phyloP scores from a whole-genome alignment of 768 basidiomycete species.

The Serpula lacrymans region DNA sequence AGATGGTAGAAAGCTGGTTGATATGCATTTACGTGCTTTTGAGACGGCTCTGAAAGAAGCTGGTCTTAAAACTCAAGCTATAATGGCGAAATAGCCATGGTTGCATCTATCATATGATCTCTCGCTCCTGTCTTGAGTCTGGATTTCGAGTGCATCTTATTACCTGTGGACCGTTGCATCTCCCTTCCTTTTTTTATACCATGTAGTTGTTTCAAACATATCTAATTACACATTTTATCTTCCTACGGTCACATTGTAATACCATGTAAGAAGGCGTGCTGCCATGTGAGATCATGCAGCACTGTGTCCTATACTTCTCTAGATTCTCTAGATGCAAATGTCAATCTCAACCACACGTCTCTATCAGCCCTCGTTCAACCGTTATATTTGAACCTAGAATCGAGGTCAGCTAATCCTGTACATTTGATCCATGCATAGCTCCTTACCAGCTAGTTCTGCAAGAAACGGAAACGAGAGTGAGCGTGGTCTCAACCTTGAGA shows the following conservation, averaged over 20 bases:
- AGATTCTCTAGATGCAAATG: no score
- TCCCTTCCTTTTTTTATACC: constrained; percentile 14
- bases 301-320: no score
- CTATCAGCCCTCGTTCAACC: constrained; percentile 30
- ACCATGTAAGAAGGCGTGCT: no score
- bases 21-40: constrained; percentile 76
- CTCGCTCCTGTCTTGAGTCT: no score
- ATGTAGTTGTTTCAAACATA: constrained; percentile 7
- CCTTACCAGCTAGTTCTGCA: constrained; percentile 47
- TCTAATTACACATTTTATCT: constrained; percentile 24
- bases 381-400: constrained; percentile 60
- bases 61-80: constrained; percentile 71
- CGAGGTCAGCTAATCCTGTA: no score
- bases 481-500: background rate
- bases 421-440: constrained; percentile 7
- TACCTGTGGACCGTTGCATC: background rate
- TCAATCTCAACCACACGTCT: no score
- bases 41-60: constrained; percentile 71
- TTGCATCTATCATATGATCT: no score
- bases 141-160: no score
- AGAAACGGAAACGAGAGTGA: constrained; percentile 3
- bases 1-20: constrained; percentile 70
- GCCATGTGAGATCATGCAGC: no score
- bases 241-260: constrained; percentile 5
- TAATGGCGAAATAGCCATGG: constrained; percentile 82